Percentiles rank a stretch among this genome's conserved stretches.
Conservation (phyloP, 768 basidiomycete genomes). For the Imleria badia region DNA sequence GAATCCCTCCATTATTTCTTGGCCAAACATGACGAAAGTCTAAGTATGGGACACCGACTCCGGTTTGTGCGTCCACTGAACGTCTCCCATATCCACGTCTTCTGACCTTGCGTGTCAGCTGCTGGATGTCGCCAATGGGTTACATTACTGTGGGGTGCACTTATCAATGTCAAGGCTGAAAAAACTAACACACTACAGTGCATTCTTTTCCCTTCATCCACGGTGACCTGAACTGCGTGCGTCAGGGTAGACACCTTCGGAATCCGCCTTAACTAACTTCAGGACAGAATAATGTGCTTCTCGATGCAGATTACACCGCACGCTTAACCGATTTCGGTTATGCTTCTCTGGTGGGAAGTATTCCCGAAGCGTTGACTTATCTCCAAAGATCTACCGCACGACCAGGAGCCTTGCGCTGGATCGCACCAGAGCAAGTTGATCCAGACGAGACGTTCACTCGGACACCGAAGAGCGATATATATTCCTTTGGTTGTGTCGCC, state of each 20-base stretch:
- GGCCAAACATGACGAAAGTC: background rate
- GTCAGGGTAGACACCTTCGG: too few relatives aligned
- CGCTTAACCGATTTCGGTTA: background rate
- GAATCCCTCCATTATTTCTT: too few relatives aligned
- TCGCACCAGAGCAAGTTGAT: too few relatives aligned
- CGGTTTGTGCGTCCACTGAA: constrained; percentile 9
- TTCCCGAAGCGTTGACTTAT: background rate
- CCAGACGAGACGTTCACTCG: too few relatives aligned
- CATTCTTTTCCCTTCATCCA: constrained; percentile 16
- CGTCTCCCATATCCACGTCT: background rate
- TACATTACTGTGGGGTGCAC: constrained; percentile 9
- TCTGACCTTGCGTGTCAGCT: constrained; percentile 22
- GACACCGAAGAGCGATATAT: too few relatives aligned
- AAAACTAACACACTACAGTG: background rate
- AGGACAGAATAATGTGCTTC: background rate
- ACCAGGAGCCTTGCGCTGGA: too few relatives aligned
- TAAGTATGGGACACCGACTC: constrained; percentile 3
- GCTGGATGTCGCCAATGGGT: constrained; percentile 10
- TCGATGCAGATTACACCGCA: background rate
- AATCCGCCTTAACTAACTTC: too few relatives aligned
- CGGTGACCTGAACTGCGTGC: constrained; percentile 18
- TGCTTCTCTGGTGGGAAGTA: constrained; percentile 1
- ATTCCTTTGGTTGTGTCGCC: too few relatives aligned
- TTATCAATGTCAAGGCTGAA: background rate
- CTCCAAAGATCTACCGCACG: too few relatives aligned